Evolutionary conservation across 371 early-diverging fungal species (phyloP), one percentile per base, ranked within the genome.

Genomic region (Nosema bombycis): DNA sequence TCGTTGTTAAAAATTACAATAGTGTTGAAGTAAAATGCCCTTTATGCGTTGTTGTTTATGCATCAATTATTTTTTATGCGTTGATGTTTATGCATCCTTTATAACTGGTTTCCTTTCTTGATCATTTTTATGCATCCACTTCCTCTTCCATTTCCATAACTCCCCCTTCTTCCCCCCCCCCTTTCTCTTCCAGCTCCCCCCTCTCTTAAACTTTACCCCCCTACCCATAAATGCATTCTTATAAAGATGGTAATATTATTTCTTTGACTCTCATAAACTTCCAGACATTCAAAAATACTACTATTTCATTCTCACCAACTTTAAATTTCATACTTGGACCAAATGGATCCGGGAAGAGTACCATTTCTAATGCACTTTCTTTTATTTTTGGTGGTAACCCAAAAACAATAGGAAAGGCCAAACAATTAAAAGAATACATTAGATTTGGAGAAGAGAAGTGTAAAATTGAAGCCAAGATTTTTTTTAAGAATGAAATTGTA

Each of bases 261-360:
- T 78, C 78, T 0, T 63, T 86, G 28, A 36, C 28, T 62, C 60
- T 86, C 6, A 78, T 24, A 33, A 84, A 84, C 62, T 85, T 86
- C 69, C 85, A 86, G 62, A 86, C 81, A 54, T 86, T 84, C 55
- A 67, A 58, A 56, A 70, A 80, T n/a, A 70, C 69, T 14, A 36
- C 10, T 37, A 82, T 86, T 36, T 67, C 21, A 2, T 86, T 86
- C 75, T 65, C 74, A 36, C 78, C 79, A 30, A 58, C 82, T 14
- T 69, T 86, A 36, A 87, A 87, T 66, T 82, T 87, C 57, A 84
- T 87, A 46, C 77, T 80, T 29, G 87, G 85, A 4, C 80, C 85
- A 15, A 87, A 87, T 75, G 99, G 99, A 24, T 94, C 96, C 0
- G 99, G 99, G 67, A 99, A 99, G 85, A 92, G 92, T 63, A 92